These are phyloP conservation scores for Musa balbisiana DNA, from an alignment of 202 grass and related monocot genomes.

Conservation along the genomic window DNA sequence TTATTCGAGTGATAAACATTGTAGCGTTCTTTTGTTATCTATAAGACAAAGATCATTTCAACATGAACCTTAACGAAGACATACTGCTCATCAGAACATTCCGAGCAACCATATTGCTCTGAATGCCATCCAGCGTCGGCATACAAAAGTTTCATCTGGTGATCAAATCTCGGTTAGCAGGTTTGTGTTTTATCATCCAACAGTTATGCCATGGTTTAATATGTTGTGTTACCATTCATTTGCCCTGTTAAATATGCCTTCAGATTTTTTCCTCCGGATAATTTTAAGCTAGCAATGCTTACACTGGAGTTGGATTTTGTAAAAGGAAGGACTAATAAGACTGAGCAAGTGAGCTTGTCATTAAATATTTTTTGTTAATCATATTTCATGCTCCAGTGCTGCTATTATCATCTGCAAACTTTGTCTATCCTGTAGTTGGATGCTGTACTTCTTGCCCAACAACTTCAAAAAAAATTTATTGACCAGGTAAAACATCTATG, in stretches of 20 bases:
- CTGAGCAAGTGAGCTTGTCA: conserved; percentile 45
- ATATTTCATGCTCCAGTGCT: conserved; percentile 9
- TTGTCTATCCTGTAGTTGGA: conserved; percentile 56
- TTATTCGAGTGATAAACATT: too few species aligned
- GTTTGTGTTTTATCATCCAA: not conserved
- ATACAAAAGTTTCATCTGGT: conserved; percentile 84
- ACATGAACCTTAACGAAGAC: conserved; percentile 50
- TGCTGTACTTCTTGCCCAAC: conserved; percentile 83
- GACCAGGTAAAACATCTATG: conserved; percentile 52
- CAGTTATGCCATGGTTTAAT: not conserved
- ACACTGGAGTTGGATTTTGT: conserved; percentile 72
- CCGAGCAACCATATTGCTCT: conserved; percentile 59
- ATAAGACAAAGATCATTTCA: not conserved
- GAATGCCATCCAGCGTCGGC: conserved; percentile 84
- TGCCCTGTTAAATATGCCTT: conserved; percentile 12
- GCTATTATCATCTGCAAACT: conserved; percentile 32
- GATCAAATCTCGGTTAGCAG: conserved; percentile 59
- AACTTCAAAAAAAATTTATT: conserved; percentile 68
- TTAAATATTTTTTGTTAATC: conserved; percentile 8
- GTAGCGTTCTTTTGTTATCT: not conserved
- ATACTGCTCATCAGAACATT: conserved; percentile 69
- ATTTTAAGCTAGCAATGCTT: conserved; percentile 74
- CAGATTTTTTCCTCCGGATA: conserved; percentile 72
- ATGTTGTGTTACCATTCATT: not conserved
- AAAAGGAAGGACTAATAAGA: conserved; percentile 54